Conservation (phyloP, 768 basidiomycete genomes). For the Stropharia rugosoannulata region DNA sequence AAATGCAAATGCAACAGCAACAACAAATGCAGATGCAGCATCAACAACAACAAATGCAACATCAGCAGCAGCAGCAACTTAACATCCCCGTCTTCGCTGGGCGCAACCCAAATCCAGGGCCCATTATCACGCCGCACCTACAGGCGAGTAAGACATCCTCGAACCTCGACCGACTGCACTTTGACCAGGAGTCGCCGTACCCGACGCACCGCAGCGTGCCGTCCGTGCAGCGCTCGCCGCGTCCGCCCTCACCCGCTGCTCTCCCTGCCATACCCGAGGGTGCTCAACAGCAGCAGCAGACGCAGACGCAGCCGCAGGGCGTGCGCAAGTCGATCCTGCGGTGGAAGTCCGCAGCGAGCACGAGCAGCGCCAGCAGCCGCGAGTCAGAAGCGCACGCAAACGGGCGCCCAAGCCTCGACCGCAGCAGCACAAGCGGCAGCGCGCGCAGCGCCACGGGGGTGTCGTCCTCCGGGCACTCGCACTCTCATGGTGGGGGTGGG, state of each 20-base stretch:
- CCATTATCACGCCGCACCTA: conserved; percentile 43
- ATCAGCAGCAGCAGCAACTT: conserved; percentile 15
- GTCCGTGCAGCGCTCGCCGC: conserved; percentile 26
- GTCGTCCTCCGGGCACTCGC: neutral
- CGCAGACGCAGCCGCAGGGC: neutral
- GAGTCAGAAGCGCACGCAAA: conserved; percentile 25
- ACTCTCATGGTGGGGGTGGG: conserved; percentile 14
- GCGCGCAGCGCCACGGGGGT: neutral
- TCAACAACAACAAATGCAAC: neutral
- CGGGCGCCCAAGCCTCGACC: conserved; percentile 40
- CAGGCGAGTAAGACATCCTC: conserved; percentile 30
- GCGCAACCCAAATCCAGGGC: conserved; percentile 21
- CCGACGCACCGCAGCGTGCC: conserved; percentile 38
- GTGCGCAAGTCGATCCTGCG: conserved; percentile 72
- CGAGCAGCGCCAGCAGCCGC: conserved; percentile 15
- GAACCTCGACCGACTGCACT: conserved; percentile 50
- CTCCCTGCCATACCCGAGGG: conserved; percentile 33
- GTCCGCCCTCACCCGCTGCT: conserved; percentile 30
- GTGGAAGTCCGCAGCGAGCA: conserved; percentile 41
- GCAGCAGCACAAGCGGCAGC: conserved; percentile 27
- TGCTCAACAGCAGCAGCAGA: conserved; percentile 25
- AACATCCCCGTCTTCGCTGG: conserved; percentile 19
- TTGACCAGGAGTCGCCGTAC: conserved; percentile 76
- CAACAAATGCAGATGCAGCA: conserved; percentile 7
- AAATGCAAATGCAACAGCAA: conserved; percentile 7